These are phyloP conservation scores for Trametes coccinea DNA, from an alignment of 768 basidiomycete species.

Conservation along the genomic window DNA sequence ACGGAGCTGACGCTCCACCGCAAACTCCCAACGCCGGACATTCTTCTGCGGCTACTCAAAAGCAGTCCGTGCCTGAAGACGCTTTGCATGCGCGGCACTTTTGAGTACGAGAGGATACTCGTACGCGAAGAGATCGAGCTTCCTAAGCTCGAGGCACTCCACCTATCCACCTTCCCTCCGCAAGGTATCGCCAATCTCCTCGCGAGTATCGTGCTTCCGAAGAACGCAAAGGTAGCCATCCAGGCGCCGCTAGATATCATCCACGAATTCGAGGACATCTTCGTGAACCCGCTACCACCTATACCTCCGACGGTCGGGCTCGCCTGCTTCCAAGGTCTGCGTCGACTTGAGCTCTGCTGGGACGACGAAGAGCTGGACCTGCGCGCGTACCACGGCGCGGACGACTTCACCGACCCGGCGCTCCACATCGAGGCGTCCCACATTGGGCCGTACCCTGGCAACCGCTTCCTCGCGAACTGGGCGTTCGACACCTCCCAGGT, in stretches of 20 bases:
- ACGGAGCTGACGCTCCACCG: background rate
- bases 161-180: background rate
- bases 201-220: background rate
- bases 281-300: background rate
- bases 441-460: background rate
- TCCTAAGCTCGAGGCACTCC: background rate
- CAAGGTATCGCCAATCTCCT: background rate
- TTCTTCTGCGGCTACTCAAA: background rate
- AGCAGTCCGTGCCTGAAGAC: background rate
- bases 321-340: background rate
- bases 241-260: background rate
- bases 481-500: background rate
- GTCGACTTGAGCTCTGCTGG: background rate
- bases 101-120: background rate
- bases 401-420: background rate
- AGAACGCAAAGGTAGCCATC: background rate
- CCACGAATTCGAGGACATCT: background rate
- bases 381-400: background rate
- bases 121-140: too few relatives aligned
- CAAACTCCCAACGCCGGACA: background rate
- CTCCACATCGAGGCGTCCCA: background rate
- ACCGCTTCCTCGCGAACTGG: slow-evolving; percentile 4
- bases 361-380: background rate
- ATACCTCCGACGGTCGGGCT: background rate
- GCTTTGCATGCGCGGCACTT: background rate